A percentile compares a stretch with the other conserved stretches of the same genome.
These are phyloP conservation scores for Tetrastigma voinierianum DNA, from an alignment of 164 flowering plant genomes.

Conservation along the genomic window DNA sequence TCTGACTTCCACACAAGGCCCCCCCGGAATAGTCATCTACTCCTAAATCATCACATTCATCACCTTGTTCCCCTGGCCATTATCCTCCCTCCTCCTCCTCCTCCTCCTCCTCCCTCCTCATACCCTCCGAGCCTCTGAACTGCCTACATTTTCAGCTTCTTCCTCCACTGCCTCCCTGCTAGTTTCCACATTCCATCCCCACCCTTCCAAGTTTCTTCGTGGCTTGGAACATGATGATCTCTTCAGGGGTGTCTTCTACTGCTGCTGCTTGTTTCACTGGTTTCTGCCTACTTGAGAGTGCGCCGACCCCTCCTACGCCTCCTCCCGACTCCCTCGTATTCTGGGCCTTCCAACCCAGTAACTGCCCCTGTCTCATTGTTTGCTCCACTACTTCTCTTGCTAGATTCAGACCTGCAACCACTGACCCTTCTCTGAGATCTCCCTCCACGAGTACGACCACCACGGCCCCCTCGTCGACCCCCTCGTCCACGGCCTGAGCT, in stretches of 20 bases:
- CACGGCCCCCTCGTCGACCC: conserved; percentile 37
- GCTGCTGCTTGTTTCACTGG: conserved; percentile 32
- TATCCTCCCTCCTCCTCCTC: too few species aligned
- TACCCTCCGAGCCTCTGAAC: conserved; percentile 49
- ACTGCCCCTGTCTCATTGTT: conserved; percentile 25
- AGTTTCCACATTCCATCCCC: conserved; percentile 40
- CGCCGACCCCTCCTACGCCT: conserved; percentile 54
- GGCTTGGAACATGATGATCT: conserved; percentile 6
- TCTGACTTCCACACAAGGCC: conserved; percentile 25
- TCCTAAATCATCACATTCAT: conserved; percentile 43
- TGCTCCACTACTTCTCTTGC: conserved; percentile 20
- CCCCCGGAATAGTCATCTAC: conserved; percentile 24
- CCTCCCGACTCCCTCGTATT: conserved; percentile 54
- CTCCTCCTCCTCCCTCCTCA: too few species aligned
- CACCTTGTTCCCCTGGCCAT: conserved; percentile 45
- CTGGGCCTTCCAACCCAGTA: conserved; percentile 45
- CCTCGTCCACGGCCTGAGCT: conserved; percentile 44
- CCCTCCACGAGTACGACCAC: conserved; percentile 45
- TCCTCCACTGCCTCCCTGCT: conserved; percentile 26
- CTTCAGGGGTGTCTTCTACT: conserved; percentile 18
- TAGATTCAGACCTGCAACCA: conserved; percentile 33
- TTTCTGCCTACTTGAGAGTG: conserved; percentile 39
- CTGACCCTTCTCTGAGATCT: conserved; percentile 43
- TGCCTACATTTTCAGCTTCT: conserved; percentile 35
- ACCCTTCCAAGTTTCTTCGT: conserved; percentile 16